Evolutionary conservation across 208 protist genomes (phyloP).

Genomic region (Acanthamoeba rhysodes): DNA sequence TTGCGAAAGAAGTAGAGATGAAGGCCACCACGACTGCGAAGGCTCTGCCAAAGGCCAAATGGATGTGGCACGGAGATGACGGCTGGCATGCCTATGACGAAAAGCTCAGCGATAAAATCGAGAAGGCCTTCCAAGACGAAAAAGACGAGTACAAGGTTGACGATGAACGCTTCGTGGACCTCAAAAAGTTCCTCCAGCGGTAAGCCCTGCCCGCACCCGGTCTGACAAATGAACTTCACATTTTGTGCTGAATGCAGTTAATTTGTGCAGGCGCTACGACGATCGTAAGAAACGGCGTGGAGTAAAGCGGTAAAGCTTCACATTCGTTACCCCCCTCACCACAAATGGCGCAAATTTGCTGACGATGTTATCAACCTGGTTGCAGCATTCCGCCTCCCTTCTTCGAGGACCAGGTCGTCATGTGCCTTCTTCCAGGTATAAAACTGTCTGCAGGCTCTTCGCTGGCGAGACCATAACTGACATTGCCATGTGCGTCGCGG

Average conservation of each 20-base stretch:
- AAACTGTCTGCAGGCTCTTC: neutral
- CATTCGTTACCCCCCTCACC: neutral
- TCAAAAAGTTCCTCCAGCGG: conserved; percentile 61
- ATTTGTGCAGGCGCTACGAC: conserved; percentile 42
- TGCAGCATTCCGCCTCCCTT: neutral
- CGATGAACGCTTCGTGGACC: conserved; percentile 72
- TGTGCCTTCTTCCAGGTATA: neutral
- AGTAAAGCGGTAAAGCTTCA: conserved; percentile 14
- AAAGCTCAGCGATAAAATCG: conserved; percentile 54
- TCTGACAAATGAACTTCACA: neutral
- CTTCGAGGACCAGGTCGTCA: conserved; percentile 15
- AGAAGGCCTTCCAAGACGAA: conserved; percentile 10
- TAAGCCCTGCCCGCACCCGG: neutral
- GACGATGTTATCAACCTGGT: neutral
- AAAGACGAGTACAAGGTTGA: conserved; percentile 42
- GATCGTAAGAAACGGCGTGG: conserved; percentile 26
- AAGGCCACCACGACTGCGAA: neutral
- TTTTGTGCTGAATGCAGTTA: neutral
- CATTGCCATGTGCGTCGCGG: neutral
- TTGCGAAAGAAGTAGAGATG: neutral
- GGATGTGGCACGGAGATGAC: conserved; percentile 65
- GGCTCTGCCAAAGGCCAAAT: neutral
- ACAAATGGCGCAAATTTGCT: no score
- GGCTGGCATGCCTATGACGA: conserved; percentile 56
- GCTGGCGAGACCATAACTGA: neutral